phyloP scores from a whole-genome alignment of 305 asterid genomes.

The Rubia peregrina region DNA sequence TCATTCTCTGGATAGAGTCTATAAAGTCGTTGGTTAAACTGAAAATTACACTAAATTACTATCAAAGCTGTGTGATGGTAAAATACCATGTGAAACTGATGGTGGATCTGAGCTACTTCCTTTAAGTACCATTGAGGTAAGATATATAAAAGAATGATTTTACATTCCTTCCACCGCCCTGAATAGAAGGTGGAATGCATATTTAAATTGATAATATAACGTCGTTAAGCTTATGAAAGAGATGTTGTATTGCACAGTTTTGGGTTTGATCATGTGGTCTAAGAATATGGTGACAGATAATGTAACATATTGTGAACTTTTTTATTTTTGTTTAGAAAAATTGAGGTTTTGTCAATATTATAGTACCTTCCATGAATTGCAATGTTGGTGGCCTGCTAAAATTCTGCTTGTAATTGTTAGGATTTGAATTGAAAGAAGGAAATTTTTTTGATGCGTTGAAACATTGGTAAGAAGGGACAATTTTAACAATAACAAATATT shows the following conservation, averaged over 20 bases:
- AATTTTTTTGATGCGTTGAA: neutral
- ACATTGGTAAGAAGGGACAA: neutral
- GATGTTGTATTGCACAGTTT: neutral
- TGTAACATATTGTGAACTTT: neutral
- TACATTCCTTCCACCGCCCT: constrained; percentile 8
- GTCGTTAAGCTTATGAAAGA: neutral
- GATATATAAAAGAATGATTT: constrained; percentile 11
- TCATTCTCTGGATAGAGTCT: constrained; percentile 36
- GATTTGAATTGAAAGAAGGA: neutral
- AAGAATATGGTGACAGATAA: neutral
- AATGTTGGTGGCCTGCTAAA: neutral
- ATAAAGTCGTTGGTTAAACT: constrained; percentile 58
- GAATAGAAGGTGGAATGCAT: neutral
- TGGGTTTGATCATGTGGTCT: neutral
- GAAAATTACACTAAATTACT: constrained; percentile 59
- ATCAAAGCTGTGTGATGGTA: constrained; percentile 61
- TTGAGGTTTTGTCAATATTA: neutral
- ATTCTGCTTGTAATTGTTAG: neutral
- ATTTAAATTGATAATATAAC: neutral
- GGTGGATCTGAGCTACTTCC: constrained; percentile 84
- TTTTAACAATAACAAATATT: too few relatives aligned
- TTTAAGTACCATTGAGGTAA: constrained; percentile 57
- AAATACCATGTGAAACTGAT: constrained; percentile 67
- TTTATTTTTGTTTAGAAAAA: neutral
- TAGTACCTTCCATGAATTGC: neutral